phyloP scores from a whole-genome alignment of 2,329 filamentous ascomycete genomes.

The Pseudogymnoascus sp. region DNA sequence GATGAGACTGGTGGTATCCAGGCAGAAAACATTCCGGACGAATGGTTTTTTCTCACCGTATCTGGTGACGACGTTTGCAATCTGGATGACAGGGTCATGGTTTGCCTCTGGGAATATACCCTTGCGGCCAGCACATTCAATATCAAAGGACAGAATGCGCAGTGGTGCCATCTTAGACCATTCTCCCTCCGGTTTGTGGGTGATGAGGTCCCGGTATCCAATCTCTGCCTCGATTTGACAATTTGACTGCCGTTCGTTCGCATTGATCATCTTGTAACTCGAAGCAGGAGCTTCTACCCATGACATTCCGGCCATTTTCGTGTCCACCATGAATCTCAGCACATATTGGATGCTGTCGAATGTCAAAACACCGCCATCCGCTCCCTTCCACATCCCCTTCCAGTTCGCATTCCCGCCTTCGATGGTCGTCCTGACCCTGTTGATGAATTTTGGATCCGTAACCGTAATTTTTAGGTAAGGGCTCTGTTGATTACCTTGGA shows the following conservation, averaged over 20 bases:
- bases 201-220: conserved; percentile 73
- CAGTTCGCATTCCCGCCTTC: conserved; percentile 76
- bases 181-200: conserved; percentile 82
- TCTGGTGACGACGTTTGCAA: conserved; percentile 88
- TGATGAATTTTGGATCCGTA: conserved; percentile 78
- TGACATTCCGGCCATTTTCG: conserved; percentile 88
- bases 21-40: conserved; percentile 89
- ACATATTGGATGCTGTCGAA: conserved; percentile 97
- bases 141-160: conserved; percentile 91
- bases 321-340: conserved; percentile 96
- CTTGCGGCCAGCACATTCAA: conserved; percentile 95
- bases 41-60: conserved; percentile 97
- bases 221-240: conserved; percentile 93
- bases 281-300: conserved; percentile 82
- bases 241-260: conserved; percentile 69
- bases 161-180: conserved; percentile 98
- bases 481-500: conserved; percentile 85
- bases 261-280: conserved; percentile 63
- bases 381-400: conserved; percentile 77
- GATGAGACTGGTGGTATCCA: conserved; percentile 86
- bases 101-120: conserved; percentile 93
- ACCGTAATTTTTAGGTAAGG: conserved; percentile 92
- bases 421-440: conserved; percentile 65
- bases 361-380: conserved; percentile 67
- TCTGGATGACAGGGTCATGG: conserved; percentile 91